Conservation (phyloP, 2,329 filamentous ascomycete species). For the Fusarium chuoi region DNA sequence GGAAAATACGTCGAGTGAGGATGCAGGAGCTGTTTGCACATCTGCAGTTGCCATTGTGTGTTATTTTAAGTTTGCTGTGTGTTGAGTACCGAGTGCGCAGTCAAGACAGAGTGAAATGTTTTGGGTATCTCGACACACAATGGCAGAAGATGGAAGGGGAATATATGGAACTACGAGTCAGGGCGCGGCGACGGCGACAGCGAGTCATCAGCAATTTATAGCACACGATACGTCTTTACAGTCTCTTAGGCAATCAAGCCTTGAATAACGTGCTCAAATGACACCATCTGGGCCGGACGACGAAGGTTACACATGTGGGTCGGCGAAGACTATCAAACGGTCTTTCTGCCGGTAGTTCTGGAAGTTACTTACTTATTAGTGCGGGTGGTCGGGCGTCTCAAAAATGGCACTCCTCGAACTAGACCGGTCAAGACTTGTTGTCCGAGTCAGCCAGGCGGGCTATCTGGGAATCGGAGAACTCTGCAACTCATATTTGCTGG, state of each 20-base stretch:
- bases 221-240: slow-evolving; percentile 4
- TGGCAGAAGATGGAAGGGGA: background rate
- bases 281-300: slow-evolving; percentile 42
- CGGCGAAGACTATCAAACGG: slow-evolving; percentile 36
- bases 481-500: background rate
- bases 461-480: slow-evolving; percentile 7
- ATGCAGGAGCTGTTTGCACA: slow-evolving; percentile 38
- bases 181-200: slow-evolving; percentile 1
- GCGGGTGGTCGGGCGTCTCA: slow-evolving; percentile 30
- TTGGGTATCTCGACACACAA: background rate
- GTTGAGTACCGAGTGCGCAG: background rate
- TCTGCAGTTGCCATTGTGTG: slow-evolving; percentile 46
- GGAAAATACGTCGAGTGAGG: slow-evolving; percentile 39
- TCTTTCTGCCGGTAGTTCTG: slow-evolving; percentile 20
- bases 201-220: slow-evolving; percentile 38
- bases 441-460: slow-evolving; percentile 23
- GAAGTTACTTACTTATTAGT: slow-evolving; percentile 30
- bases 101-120: background rate
- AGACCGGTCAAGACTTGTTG: slow-evolving; percentile 23
- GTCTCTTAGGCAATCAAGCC: slow-evolving; percentile 41
- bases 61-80: background rate
- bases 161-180: slow-evolving; percentile 8
- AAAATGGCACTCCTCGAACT: slow-evolving; percentile 29
- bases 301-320: slow-evolving; percentile 39
- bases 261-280: slow-evolving; percentile 46